Evolutionary conservation across 2,329 filamentous ascomycete genomes (phyloP).

Genomic region (Saccharata proteae): DNA sequence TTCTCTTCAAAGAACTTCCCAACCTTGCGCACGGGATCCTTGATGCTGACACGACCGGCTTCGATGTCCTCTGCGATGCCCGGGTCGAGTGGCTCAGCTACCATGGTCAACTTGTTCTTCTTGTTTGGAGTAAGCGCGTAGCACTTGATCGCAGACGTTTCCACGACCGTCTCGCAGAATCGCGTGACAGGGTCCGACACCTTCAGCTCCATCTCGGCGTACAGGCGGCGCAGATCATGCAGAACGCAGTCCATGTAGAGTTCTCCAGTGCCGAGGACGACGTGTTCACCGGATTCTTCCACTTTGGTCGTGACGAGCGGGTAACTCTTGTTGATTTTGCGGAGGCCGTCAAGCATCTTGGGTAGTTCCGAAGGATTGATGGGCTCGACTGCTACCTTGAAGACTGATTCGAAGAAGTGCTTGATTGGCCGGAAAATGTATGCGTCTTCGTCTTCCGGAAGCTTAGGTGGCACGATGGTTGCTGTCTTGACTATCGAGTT

Average conservation of each 20-base stretch:
- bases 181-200: constrained; percentile 94
- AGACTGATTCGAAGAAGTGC: constrained; percentile 93
- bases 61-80: constrained; percentile 95
- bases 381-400: constrained; percentile 95
- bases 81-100: constrained; percentile 88
- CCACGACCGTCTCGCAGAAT: constrained; percentile 95
- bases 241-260: constrained; percentile 99
- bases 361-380: constrained; percentile 96
- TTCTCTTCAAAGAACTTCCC: constrained; percentile 96
- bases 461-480: constrained; percentile 67
- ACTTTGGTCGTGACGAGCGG: constrained; percentile 93
- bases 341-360: constrained; percentile 94
- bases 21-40: constrained; percentile 82
- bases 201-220: constrained; percentile 98
- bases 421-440: constrained; percentile 89
- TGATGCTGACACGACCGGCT: constrained; percentile 77
- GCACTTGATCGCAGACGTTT: constrained; percentile 95
- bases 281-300: constrained; percentile 93
- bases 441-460: constrained; percentile 80
- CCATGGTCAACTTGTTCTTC: constrained; percentile 98
- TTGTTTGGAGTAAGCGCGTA: constrained; percentile 98
- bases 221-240: constrained; percentile 84
- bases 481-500: constrained; percentile 98
- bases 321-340: constrained; percentile 97
- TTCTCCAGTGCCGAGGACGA: constrained; percentile 89